Evolutionary conservation across 306 rosid species (phyloP).

Genomic region (Malus domestica): DNA sequence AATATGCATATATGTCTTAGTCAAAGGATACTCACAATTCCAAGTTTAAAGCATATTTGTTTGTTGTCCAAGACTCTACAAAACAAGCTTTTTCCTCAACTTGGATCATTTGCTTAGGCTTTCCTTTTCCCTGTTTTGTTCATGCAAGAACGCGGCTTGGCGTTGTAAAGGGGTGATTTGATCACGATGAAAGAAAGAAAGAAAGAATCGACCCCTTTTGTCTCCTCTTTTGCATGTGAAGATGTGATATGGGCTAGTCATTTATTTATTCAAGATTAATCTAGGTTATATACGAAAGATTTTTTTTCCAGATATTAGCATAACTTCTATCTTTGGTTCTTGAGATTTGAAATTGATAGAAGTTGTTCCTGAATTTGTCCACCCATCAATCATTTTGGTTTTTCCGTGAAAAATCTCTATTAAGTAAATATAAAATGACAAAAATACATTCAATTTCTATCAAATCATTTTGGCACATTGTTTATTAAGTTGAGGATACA

Average conservation of each 20-base stretch:
- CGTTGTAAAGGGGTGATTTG: constrained; percentile 13
- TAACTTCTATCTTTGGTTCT: no score
- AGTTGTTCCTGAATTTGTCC: no score
- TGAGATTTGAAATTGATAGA: no score
- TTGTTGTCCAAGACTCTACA: not conserved
- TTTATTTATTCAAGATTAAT: not conserved
- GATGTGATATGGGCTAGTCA: not conserved
- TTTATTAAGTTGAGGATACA: no score
- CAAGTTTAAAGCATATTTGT: not conserved
- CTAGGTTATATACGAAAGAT: no score
- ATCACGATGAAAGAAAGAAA: not conserved
- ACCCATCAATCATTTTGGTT: no score
- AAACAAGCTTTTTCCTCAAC: not conserved
- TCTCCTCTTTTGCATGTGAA: constrained; percentile 22
- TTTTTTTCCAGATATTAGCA: no score
- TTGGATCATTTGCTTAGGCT: not conserved
- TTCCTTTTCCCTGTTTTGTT: constrained; percentile 13
- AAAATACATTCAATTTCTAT: no score
- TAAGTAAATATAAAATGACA: no score
- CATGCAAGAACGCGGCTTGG: constrained; percentile 64
- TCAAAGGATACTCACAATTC: constrained; percentile 1
- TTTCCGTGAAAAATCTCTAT: no score
- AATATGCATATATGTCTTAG: not conserved
- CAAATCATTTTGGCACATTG: no score
- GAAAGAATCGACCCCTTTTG: constrained; percentile 13